A percentile compares a stretch with the other conserved stretches of the same genome.
Evolutionary conservation across 2,329 filamentous ascomycete species (phyloP).

Genomic region (Dactylonectria estremocensis): DNA sequence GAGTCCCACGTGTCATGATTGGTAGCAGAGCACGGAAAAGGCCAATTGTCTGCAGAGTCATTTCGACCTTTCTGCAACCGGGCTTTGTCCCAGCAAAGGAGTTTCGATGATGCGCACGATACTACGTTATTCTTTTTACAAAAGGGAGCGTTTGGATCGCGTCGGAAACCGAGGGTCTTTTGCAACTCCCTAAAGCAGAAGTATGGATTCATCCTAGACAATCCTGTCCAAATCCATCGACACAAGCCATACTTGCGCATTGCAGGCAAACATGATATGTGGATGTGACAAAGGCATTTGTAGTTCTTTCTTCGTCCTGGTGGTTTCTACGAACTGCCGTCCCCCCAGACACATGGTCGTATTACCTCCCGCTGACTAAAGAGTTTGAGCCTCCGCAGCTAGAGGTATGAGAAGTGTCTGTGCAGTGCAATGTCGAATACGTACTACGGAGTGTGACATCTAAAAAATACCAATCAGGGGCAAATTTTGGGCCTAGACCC

Average conservation of each 20-base stretch:
- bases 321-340: neutral
- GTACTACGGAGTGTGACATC: conserved; percentile 11
- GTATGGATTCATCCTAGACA: neutral
- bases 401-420: neutral
- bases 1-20: conserved; percentile 12
- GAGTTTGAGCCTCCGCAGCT: neutral
- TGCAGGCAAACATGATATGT: neutral
- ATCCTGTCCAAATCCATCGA: neutral
- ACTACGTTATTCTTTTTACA: neutral
- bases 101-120: neutral
- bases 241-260: neutral
- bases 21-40: neutral
- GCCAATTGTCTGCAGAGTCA: neutral
- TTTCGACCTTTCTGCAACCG: neutral
- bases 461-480: conserved; percentile 33
- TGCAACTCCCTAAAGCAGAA: neutral
- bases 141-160: neutral
- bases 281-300: neutral
- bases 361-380: no score
- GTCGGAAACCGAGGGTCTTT: neutral
- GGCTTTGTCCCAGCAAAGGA: neutral
- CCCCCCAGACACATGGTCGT: no score
- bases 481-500: conserved; percentile 8
- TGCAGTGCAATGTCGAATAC: neutral
- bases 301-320: neutral